Base-by-base conservation (phyloP, 2,329 filamentous ascomycete species). In the Aspergillus sp. region DNA sequence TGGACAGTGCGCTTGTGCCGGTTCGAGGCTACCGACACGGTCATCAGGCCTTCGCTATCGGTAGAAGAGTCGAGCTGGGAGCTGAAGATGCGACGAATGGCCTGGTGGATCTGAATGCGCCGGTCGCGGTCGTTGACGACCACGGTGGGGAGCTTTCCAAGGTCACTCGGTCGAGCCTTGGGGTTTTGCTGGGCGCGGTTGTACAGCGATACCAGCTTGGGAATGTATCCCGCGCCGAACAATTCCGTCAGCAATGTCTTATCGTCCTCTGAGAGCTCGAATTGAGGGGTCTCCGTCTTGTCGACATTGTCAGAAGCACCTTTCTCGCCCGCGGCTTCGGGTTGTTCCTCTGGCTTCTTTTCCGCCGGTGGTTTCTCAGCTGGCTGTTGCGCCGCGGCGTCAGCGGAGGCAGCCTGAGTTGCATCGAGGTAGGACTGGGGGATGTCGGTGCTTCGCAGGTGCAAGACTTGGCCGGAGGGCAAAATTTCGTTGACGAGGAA, bases 401-500 rank as follows among this genome's bases (percentile, higher is more conserved):
- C 49, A 24, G 53, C 41, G 16, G 55, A 7, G 13, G 50, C 49
- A 32, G 52, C 17, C 14, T 57, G 53, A 1, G 55, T 41, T 8
- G 56, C 49, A 24, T 54, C 49, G 8, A 50, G 45, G 7, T 22
- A n/a, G 38, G 61, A 54, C 13, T 54, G 45, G 0, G 71, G 69
- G 7, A 64, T 63, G 16, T 63, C 60, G 14, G 80, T 70, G 49
- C 77, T 80, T 52, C 72, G 78, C 45, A 96, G 76, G 69, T 93
- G 90, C 48, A 94, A 70, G 13, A 95, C 89, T 49, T 84, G 73
- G 14, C 91, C 91, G 64, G 87, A 82, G 26, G 86, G 84, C 17
- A 82, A 76, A 56, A 96, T 93, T 71, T 96, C 92, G 65, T 95
- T 92, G 62, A 96, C 92, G 61, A 94, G 78, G 64, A 96, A 96